phyloP scores from a whole-genome alignment of 331 rosid genomes.

The Phaseolus coccineus region DNA sequence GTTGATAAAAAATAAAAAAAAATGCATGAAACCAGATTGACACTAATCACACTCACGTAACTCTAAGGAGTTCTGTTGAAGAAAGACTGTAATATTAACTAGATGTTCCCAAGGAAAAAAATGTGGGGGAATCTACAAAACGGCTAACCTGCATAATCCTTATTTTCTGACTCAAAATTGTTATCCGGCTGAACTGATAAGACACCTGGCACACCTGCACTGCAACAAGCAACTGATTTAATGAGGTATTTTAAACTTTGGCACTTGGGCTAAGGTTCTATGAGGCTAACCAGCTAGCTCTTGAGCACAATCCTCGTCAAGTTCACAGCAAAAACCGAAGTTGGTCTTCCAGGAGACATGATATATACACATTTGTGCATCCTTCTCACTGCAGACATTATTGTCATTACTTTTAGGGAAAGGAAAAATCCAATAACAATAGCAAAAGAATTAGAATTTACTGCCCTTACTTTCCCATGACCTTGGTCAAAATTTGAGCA shows the following conservation, averaged over 20 bases:
- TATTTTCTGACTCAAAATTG: conserved; percentile 66
- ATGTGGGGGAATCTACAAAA: neutral
- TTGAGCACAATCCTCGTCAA: conserved; percentile 75
- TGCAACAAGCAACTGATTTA: conserved; percentile 2
- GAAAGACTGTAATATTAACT: neutral
- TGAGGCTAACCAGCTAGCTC: conserved; percentile 67
- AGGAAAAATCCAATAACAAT: conserved; percentile 9
- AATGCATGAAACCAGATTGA: neutral
- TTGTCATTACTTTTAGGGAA: conserved; percentile 29
- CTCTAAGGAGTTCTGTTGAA: neutral
- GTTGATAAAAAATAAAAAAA: too few species aligned
- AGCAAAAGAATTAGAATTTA: conserved; percentile 19
- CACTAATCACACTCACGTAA: conserved; percentile 3
- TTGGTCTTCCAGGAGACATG: conserved; percentile 83
- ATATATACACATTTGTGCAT: conserved; percentile 90
- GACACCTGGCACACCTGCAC: conserved; percentile 83
- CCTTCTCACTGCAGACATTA: conserved; percentile 69
- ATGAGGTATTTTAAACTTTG: conserved; percentile 12
- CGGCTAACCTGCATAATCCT: conserved; percentile 77
- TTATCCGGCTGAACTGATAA: conserved; percentile 69
- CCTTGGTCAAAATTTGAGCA: conserved; percentile 78
- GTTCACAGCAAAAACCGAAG: conserved; percentile 91
- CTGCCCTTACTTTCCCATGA: conserved; percentile 74
- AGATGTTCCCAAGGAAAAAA: neutral
- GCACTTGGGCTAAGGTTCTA: conserved; percentile 12